These are phyloP conservation scores for Macrolepiota fuliginosa DNA, from an alignment of 768 basidiomycete genomes.

Conservation along the genomic window DNA sequence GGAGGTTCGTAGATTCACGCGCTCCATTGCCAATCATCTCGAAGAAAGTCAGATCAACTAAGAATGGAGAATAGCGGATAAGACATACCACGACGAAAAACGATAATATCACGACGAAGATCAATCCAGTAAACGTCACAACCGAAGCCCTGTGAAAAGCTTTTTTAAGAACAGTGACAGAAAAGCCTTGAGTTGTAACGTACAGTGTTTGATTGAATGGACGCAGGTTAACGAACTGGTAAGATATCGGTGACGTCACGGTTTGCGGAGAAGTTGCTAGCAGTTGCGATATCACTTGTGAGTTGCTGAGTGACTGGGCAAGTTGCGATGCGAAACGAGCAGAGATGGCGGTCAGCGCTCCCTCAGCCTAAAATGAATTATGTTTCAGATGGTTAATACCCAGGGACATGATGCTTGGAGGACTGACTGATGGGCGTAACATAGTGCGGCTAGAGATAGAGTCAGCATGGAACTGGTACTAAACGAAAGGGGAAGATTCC, in stretches of 20 bases:
- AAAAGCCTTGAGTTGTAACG: constrained; percentile 16
- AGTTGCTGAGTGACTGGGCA: constrained; percentile 25
- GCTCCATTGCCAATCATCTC: constrained; percentile 30
- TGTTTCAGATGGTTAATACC: background rate
- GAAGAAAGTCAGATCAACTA: background rate
- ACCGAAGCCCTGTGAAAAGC: constrained; percentile 41
- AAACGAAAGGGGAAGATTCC: constrained; percentile 19
- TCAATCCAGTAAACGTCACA: constrained; percentile 51
- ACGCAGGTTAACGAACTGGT: constrained; percentile 43
- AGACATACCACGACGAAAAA: constrained; percentile 41
- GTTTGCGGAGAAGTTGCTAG: constrained; percentile 47
- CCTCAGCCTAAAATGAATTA: constrained; percentile 25
- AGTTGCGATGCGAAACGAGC: constrained; percentile 30
- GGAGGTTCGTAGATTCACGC: constrained; percentile 29
- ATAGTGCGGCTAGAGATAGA: constrained; percentile 27
- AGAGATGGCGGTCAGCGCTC: constrained; percentile 33
- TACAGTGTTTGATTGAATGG: constrained; percentile 63
- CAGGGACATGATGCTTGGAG: background rate
- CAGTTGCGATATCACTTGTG: constrained; percentile 29
- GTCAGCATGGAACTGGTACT: background rate
- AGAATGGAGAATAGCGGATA: background rate
- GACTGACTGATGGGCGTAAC: constrained; percentile 29
- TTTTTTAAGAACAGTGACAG: background rate
- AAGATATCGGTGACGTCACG: constrained; percentile 46
- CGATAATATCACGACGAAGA: constrained; percentile 46